phyloP scores from a whole-genome alignment of 176 grass and related monocot genomes.

The Olyra latifolia region DNA sequence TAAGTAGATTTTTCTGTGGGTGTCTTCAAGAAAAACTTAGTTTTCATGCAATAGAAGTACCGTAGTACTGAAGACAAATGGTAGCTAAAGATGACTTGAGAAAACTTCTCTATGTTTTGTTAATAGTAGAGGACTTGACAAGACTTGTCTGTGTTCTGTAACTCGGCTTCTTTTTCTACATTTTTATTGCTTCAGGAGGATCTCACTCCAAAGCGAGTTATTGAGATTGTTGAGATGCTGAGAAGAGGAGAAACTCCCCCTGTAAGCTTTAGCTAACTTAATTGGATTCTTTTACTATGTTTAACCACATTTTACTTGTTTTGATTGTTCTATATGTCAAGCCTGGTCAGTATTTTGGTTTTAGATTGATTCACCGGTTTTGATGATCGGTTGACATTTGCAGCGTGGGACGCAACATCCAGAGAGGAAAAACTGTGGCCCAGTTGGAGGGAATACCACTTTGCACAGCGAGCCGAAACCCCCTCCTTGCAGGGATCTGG shows the following conservation, averaged over 20 bases:
- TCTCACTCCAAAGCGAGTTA: slow-evolving; percentile 72
- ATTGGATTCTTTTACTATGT: slow-evolving; percentile 10
- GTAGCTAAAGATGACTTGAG: background rate
- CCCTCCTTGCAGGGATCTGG: slow-evolving; percentile 85
- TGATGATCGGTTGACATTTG: slow-evolving; percentile 1
- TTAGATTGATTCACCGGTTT: background rate
- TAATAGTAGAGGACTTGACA: background rate
- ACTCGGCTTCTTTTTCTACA: slow-evolving; percentile 15
- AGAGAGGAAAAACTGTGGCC: slow-evolving; percentile 69
- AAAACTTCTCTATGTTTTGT: background rate
- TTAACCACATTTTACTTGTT: background rate
- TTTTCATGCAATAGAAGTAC: slow-evolving; percentile 10
- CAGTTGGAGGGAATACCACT: slow-evolving; percentile 77
- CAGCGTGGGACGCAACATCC: slow-evolving; percentile 89
- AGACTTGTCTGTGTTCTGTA: background rate
- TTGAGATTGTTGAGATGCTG: slow-evolving; percentile 91
- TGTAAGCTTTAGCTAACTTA: slow-evolving; percentile 51
- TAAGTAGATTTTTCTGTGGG: background rate
- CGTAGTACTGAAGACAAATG: background rate
- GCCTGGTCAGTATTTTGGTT: background rate
- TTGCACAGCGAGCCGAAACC: slow-evolving; percentile 72
- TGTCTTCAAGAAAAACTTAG: background rate
- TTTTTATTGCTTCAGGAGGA: slow-evolving; percentile 61
- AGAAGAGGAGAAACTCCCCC: slow-evolving; percentile 84
- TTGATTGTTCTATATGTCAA: background rate